Evolutionary conservation across 2,329 filamentous ascomycete genomes (phyloP), one percentile per base, ranked within the genome.

Genomic region (Hymenoscyphus infarciens): DNA sequence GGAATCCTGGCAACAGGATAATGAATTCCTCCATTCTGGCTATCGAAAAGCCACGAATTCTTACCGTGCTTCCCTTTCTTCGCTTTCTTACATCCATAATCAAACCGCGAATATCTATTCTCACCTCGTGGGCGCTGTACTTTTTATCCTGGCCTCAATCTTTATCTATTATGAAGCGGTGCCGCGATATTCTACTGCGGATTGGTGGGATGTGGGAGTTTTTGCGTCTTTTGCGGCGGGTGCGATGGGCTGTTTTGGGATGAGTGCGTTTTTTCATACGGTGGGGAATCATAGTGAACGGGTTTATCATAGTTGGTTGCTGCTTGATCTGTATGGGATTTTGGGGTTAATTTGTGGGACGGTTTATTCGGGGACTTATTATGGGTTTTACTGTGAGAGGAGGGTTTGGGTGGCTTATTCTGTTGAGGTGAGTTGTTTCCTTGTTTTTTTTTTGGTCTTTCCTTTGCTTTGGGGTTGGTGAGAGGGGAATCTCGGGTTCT

Each of bases 381-480:
- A 66, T 59, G 59, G 63, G 16, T 67, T 68, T 57, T 69, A 68
- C 52, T 70, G 61, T 53, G 68, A 64, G 52, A 61, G 42, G 60
- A 52, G 25, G 45, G 33, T 63, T 19, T 64, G 67, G 57, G 59
- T 62, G 5, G 63, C 58, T 60, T 68, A 67, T 61, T 67, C 61
- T 52, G 59, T 63, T 38, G 61, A 67, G 67, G 64, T 69, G 59
- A 25, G 59, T 35, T 19, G 57, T 29, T 54, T 22, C 19, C 22
- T 13, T 10, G 27, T 38, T 53, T 27, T 54, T 39, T 25, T 45
- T 29, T 19, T 57, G 5, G 5, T 31, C 19, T 10, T 35, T 13
- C 13, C 29, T 22, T 35, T 11, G 4, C 3, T 11, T 49, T 10
- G 53, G 16, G 39, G 39, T 19, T 16, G 15, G n/a, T n/a, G n/a